phyloP scores from a whole-genome alignment of 768 basidiomycete genomes.

The Coprinellus aureogranulatus region DNA sequence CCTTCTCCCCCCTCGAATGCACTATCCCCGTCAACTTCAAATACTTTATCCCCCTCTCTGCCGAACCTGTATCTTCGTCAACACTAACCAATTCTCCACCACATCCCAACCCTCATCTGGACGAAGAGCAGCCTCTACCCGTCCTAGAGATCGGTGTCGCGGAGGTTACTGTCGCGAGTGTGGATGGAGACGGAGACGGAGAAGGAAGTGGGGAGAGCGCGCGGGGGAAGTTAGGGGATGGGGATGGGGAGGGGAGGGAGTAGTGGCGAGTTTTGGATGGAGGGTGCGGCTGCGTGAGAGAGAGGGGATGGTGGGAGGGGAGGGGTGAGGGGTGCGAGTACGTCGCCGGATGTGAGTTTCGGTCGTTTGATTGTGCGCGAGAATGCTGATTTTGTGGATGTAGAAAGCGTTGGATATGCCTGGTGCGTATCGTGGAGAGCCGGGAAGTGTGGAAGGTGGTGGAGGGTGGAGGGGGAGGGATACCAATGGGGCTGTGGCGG shows the following conservation, averaged over 20 bases:
- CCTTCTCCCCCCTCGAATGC: too few relatives aligned
- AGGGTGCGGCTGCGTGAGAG: background rate
- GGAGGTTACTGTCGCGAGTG: conserved; percentile 10
- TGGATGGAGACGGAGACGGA: conserved; percentile 2
- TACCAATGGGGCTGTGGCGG: too few relatives aligned
- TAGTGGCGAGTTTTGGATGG: background rate
- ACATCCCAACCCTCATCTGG: too few relatives aligned
- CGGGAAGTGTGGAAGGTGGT: too few relatives aligned
- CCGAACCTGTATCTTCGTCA: too few relatives aligned
- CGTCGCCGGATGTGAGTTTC: background rate
- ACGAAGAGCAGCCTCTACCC: conserved; percentile 22
- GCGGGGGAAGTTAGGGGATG: background rate
- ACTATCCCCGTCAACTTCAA: too few relatives aligned
- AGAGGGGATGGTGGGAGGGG: background rate
- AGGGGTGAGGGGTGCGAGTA: background rate
- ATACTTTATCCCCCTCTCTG: too few relatives aligned
- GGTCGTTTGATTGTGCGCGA: background rate
- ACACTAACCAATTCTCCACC: too few relatives aligned
- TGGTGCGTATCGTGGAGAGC: too few relatives aligned
- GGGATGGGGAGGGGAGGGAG: conserved; percentile 9
- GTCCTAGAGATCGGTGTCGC: conserved; percentile 27
- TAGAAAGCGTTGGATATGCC: too few relatives aligned
- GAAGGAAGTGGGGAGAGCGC: conserved; percentile 3
- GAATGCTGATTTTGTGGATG: too few relatives aligned
- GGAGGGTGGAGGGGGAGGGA: too few relatives aligned